Conservation (phyloP, 208 protist genomes). For the Acanthamoeba lenticulata region DNA sequence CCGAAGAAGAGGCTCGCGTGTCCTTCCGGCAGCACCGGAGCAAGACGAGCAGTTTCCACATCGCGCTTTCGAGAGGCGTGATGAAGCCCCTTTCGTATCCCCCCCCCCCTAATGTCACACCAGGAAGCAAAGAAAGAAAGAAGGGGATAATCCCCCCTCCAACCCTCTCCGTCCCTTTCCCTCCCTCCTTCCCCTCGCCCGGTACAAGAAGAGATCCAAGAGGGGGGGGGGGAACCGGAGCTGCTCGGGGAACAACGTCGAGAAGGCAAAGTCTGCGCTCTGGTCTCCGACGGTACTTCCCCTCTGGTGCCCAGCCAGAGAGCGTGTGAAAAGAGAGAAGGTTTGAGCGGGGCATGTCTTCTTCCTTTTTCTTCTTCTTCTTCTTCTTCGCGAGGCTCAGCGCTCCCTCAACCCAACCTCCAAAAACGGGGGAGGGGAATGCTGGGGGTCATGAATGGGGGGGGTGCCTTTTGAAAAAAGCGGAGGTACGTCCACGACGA, state of each 20-base stretch:
- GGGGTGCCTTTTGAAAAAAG: conserved; percentile 18
- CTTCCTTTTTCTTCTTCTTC: too few species aligned
- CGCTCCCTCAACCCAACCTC: too few species aligned
- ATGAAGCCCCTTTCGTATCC: background rate
- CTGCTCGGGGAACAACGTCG: background rate
- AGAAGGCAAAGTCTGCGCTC: conserved; percentile 20
- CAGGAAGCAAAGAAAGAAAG: too few species aligned
- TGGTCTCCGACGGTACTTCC: background rate
- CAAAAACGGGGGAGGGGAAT: background rate
- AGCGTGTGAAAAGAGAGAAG: background rate
- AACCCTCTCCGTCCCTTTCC: too few species aligned
- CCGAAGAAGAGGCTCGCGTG: background rate
- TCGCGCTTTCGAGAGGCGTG: background rate
- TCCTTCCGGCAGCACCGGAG: background rate
- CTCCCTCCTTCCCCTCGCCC: too few species aligned
- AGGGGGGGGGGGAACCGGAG: background rate
- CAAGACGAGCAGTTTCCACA: background rate
- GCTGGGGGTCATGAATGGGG: background rate
- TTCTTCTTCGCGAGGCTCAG: too few species aligned
- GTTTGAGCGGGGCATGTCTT: background rate
- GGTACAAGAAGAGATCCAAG: background rate
- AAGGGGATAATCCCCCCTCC: too few species aligned
- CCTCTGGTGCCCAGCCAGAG: background rate
- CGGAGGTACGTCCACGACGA: conserved; percentile 15
- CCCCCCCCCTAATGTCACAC: background rate